phyloP scores from a whole-genome alignment of 78 protist species.

The Dictyostelium brefeldianum region DNA sequence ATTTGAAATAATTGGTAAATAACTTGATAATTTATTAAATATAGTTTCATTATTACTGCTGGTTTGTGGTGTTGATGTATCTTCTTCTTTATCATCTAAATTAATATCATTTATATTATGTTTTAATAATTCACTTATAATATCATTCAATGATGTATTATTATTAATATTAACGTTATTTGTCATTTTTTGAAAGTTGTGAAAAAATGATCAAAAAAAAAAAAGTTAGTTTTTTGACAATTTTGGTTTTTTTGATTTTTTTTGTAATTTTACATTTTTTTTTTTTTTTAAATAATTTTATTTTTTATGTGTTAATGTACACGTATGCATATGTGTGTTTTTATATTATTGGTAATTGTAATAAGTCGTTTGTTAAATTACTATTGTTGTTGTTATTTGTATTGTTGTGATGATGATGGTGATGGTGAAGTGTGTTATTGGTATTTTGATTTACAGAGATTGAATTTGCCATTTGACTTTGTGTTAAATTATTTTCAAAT shows the following conservation, averaged over 20 bases:
- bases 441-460: slow-evolving; percentile 15
- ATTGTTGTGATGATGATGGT: background rate
- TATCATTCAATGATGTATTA: slow-evolving; percentile 31
- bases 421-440: slow-evolving; percentile 24
- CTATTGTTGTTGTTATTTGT: background rate
- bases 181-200: background rate
- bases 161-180: background rate
- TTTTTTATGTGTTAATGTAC: background rate
- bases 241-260: background rate
- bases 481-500: background rate
- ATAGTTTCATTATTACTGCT: background rate
- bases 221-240: background rate
- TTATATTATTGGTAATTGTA: slow-evolving; percentile 24
- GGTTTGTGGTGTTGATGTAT: background rate
- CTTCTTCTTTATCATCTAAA: slow-evolving; percentile 8
- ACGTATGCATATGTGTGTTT: background rate
- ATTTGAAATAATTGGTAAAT: slow-evolving; percentile 34
- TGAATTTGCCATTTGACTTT: slow-evolving; percentile 5
- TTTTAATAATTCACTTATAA: slow-evolving; percentile 38
- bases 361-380: background rate
- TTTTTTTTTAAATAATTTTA: background rate
- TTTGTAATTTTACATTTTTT: background rate
- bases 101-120: slow-evolving; percentile 1
- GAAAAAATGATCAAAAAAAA: background rate
- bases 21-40: slow-evolving; percentile 39